Conservation (phyloP, 306 rosid species). For the Ammopiptanthus mongolicus region DNA sequence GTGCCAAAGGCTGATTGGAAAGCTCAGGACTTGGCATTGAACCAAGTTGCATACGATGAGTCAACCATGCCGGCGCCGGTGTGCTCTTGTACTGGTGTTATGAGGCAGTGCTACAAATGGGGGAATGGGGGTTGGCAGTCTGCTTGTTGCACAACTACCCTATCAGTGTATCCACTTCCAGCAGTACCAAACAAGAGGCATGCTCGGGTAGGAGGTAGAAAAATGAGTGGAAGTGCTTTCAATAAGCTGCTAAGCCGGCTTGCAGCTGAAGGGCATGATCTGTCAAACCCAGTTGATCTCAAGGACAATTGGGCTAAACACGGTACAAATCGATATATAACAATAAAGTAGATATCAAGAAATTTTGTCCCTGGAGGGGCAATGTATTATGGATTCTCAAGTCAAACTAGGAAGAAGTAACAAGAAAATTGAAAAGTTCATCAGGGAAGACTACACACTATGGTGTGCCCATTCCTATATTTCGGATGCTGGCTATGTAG, state of each 20-base stretch:
- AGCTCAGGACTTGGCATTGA: slow-evolving; percentile 81
- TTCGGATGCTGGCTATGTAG: background rate
- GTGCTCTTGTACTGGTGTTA: slow-evolving; percentile 84
- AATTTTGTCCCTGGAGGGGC: background rate
- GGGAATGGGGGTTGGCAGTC: slow-evolving; percentile 99
- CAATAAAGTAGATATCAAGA: slow-evolving; percentile 60
- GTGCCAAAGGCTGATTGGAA: slow-evolving; percentile 88
- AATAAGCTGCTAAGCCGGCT: slow-evolving; percentile 89
- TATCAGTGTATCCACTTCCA: slow-evolving; percentile 93
- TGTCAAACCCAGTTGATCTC: slow-evolving; percentile 85
- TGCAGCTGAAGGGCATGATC: slow-evolving; percentile 90
- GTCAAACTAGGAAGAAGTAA: background rate
- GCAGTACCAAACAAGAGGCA: slow-evolving; percentile 95
- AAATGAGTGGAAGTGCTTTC: slow-evolving; percentile 98
- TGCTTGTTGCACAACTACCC: slow-evolving; percentile 86
- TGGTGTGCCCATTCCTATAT: background rate
- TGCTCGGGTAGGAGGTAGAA: slow-evolving; percentile 88
- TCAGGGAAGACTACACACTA: background rate
- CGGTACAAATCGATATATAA: slow-evolving; percentile 94
- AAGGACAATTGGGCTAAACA: slow-evolving; percentile 96
- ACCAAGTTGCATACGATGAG: slow-evolving; percentile 87
- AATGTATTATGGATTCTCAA: slow-evolving; percentile 7
- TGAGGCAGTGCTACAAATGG: slow-evolving; percentile 97
- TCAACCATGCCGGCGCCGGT: slow-evolving; percentile 93
- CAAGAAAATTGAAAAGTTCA: background rate